Evolutionary conservation across 257 asterid genomes (phyloP), one percentile per base, ranked within the genome.

Genomic region (Solanum lignicaule): DNA sequence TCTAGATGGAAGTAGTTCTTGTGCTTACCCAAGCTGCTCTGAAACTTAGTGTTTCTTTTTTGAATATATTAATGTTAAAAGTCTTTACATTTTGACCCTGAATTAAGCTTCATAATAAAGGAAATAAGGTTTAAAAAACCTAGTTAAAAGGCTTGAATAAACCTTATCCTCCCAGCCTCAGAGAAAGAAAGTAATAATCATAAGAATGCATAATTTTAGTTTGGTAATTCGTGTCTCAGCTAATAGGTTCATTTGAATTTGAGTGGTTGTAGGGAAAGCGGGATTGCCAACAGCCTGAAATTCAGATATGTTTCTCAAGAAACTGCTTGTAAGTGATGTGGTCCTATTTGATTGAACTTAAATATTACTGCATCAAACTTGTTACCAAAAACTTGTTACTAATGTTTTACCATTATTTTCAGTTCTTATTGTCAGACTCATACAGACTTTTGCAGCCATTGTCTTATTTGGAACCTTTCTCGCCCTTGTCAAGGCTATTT

Each of bases 401-500:
- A 78, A 85, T 79, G 16, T 88, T 35, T 79, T 90, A 52, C 55
- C 68, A 9, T 86, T 82, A 39, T 89, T 25, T 46, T 71, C 94
- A 95, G 99, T 95, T 89, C 83, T 94, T 23, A 92, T 92, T 88
- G 84, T 87, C 84, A 93, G 93, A 91, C 90, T 89, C 9, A 58
- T 93, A 87, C 91, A 92, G 90, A 69, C 89, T 20, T 75, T 84
- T n/a, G 92, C 94, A 52, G 90, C 93, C 89, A 66, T 92, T 41
- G 35, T 93, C 83, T 84, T 97, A 36, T 58, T 92, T 60, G 98
- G 96, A 73, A 89, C 93, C 83, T 88, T 88, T 72, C 74, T 95
- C 89, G 98, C 98, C 88, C 89, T 97, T 75, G 39, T 91, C 88
- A 95, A 92, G 89, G 97, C 93, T 58, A 69, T 93, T 88, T 93